These are phyloP conservation scores for Gelatoporia subvermispora DNA, from an alignment of 768 basidiomycete genomes.

Conservation along the genomic window DNA sequence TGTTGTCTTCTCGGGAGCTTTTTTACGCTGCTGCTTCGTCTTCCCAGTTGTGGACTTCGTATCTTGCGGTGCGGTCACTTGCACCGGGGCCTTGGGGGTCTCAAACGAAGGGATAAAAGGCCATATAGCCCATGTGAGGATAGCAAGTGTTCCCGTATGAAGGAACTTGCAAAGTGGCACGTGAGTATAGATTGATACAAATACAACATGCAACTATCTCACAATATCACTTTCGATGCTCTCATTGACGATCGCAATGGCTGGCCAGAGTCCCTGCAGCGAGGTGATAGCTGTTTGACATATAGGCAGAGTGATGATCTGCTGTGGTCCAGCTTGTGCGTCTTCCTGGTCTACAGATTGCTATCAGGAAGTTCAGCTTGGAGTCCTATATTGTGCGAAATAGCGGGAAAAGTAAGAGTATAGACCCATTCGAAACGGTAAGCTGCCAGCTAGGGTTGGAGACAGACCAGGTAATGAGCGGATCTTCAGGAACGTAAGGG, in stretches of 20 bases:
- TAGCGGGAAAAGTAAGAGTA: too few relatives aligned
- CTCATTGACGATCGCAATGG: constrained; percentile 9
- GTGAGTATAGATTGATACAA: too few relatives aligned
- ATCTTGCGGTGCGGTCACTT: not conserved
- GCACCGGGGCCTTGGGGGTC: not conserved
- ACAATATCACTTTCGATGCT: constrained; percentile 5
- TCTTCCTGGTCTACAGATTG: constrained; percentile 12
- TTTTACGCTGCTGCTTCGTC: not conserved
- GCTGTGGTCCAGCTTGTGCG: constrained; percentile 11
- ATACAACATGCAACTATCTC: constrained; percentile 7
- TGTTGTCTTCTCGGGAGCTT: not conserved
- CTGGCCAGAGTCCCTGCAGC: constrained; percentile 23
- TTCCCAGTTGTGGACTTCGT: not conserved
- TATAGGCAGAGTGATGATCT: constrained; percentile 22
- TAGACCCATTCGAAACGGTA: too few relatives aligned
- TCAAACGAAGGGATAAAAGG: constrained; percentile 8
- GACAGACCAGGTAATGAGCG: too few relatives aligned
- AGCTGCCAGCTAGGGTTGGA: too few relatives aligned
- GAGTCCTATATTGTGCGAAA: too few relatives aligned
- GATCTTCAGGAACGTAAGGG: too few relatives aligned
- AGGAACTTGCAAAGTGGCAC: constrained; percentile 10
- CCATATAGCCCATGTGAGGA: constrained; percentile 12
- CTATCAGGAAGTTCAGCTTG: too few relatives aligned
- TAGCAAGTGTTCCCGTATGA: constrained; percentile 8
- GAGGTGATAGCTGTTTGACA: constrained; percentile 22